Conservation (phyloP, 352 stramenopile species). For the Thalassiosira exigua region DNA sequence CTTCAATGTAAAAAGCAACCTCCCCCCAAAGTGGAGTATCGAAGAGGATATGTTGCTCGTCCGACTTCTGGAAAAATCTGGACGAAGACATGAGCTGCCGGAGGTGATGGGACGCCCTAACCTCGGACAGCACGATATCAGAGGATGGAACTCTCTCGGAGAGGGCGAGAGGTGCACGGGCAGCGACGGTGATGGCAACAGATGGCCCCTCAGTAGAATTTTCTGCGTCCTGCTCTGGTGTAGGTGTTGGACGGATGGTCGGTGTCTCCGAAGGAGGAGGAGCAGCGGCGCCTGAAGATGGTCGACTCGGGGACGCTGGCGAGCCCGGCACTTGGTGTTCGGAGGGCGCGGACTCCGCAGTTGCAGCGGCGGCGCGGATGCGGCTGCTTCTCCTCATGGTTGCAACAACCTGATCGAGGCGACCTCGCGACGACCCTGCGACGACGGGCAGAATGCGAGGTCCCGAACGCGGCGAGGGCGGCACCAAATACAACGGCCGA, state of each 20-base stretch:
- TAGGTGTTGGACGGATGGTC: background rate
- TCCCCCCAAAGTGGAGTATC: background rate
- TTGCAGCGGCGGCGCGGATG: background rate
- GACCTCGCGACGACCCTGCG: too few species aligned
- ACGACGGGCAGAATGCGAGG: too few species aligned
- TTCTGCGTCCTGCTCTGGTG: background rate
- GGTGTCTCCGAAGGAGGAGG: background rate
- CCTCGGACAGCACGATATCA: background rate
- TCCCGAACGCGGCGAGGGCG: too few species aligned
- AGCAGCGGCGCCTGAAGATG: background rate
- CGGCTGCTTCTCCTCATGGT: background rate
- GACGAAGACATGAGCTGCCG: background rate
- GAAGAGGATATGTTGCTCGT: background rate
- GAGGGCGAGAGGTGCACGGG: too few species aligned
- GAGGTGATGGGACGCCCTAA: background rate
- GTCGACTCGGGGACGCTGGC: too few species aligned
- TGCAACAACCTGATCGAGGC: too few species aligned
- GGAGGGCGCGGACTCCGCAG: too few species aligned
- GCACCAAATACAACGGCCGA: background rate
- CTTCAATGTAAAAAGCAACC: background rate
- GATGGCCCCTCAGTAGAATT: background rate
- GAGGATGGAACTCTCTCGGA: background rate
- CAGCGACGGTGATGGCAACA: background rate
- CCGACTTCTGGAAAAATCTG: background rate
- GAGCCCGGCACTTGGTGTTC: background rate